Conservation (phyloP, 192 early-diverging fungal genomes). For the Piromyces finnis region DNA sequence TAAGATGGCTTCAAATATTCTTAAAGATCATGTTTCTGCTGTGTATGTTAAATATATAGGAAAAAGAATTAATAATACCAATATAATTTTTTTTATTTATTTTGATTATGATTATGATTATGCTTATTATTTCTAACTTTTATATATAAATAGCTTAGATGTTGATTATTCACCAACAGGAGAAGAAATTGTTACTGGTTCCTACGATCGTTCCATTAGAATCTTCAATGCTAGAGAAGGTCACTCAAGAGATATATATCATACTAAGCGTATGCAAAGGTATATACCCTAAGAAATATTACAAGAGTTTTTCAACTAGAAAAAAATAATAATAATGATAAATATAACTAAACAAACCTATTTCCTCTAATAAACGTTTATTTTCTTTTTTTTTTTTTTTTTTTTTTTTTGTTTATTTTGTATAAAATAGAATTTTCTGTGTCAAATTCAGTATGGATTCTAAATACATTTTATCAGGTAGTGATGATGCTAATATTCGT, state of each 20-base stretch:
- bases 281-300: neutral
- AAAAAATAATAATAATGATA: too few relatives aligned
- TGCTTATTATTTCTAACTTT: neutral
- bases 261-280: conserved; percentile 96
- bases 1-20: conserved; percentile 61
- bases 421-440: conserved; percentile 60
- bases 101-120: too few relatives aligned
- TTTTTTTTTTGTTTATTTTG: too few relatives aligned
- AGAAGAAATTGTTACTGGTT: conserved; percentile 82
- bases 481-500: conserved; percentile 93
- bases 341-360: too few relatives aligned
- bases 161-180: conserved; percentile 97
- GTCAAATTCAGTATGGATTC: conserved; percentile 87
- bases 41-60: conserved; percentile 40
- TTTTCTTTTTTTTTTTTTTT: too few relatives aligned
- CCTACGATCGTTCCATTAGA: conserved; percentile 85
- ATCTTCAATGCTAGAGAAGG: conserved; percentile 66
- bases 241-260: conserved; percentile 82
- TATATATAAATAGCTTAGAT: conserved; percentile 38
- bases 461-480: conserved; percentile 85
- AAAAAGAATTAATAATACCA: too few relatives aligned
- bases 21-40: conserved; percentile 94
- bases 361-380: too few relatives aligned
- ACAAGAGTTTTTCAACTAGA: too few relatives aligned
- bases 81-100: too few relatives aligned